Evolutionary conservation across 805 yeast species (phyloP).

Genomic region (Wickerhamomyces sydowiorum): DNA sequence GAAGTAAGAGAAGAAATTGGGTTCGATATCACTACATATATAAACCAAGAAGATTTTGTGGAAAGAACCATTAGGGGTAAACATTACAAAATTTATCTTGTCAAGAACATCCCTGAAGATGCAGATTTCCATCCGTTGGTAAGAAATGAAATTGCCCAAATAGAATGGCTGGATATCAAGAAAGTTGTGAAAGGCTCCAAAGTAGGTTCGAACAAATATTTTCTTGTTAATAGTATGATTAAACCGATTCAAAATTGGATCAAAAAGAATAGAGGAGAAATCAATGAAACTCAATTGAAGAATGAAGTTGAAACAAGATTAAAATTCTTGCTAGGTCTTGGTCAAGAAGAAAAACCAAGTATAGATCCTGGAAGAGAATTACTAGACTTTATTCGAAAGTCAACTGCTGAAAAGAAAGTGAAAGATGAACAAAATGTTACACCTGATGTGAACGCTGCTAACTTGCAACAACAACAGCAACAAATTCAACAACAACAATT

Average conservation of each 20-base stretch:
- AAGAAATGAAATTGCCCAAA: slow-evolving; percentile 80
- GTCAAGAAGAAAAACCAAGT: slow-evolving; percentile 26
- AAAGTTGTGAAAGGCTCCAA: slow-evolving; percentile 25
- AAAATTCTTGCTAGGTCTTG: slow-evolving; percentile 59
- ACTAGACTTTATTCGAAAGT: slow-evolving; percentile 52
- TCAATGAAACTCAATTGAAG: slow-evolving; percentile 54
- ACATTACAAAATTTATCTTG: slow-evolving; percentile 76
- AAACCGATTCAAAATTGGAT: slow-evolving; percentile 45
- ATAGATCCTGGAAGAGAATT: slow-evolving; percentile 75
- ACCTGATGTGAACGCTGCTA: neutral
- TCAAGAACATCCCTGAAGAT: slow-evolving; percentile 72
- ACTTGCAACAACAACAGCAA: slow-evolving; percentile 2
- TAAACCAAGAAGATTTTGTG: slow-evolving; percentile 65
- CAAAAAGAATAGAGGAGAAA: slow-evolving; percentile 41
- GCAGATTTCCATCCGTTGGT: slow-evolving; percentile 74
- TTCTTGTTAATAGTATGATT: slow-evolving; percentile 34
- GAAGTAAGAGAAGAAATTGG: slow-evolving; percentile 95
- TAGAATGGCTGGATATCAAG: slow-evolving; percentile 71
- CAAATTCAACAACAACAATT: slow-evolving; percentile 4
- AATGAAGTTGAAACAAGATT: slow-evolving; percentile 58
- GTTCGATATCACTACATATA: slow-evolving; percentile 65
- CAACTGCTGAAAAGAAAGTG: slow-evolving; percentile 27
- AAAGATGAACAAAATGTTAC: slow-evolving; percentile 9
- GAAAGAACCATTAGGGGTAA: slow-evolving; percentile 82
- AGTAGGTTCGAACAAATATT: slow-evolving; percentile 26